Evolutionary conservation across 2,329 filamentous ascomycete species (phyloP).

Genomic region (Cladosporium colombiae): DNA sequence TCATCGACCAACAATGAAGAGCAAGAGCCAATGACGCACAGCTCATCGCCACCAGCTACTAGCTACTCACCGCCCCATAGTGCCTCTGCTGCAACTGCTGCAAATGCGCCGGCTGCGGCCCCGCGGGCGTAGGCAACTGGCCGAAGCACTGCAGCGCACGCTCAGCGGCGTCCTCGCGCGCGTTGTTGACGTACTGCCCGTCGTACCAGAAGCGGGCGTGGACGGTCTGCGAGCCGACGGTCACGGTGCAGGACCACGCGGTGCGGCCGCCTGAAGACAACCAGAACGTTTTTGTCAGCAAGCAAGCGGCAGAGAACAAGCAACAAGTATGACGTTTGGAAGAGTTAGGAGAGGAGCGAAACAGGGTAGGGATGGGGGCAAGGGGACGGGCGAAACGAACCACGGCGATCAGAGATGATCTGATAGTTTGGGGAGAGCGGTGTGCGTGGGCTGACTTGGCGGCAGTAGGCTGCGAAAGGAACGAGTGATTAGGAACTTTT

Average conservation of each 20-base stretch:
- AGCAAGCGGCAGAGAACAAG: not conserved
- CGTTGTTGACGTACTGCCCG: conserved; percentile 82
- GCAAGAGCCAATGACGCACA: not conserved
- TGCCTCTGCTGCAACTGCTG: conserved; percentile 30
- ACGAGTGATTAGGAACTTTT: not conserved
- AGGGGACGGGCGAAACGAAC: conserved; percentile 49
- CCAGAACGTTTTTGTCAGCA: not conserved
- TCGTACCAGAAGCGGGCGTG: conserved; percentile 89
- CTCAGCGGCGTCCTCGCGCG: conserved; percentile 88
- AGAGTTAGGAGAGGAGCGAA: not conserved
- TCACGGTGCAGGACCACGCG: conserved; percentile 82
- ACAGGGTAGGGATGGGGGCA: not conserved
- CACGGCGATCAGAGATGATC: conserved; percentile 73
- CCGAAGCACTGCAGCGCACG: conserved; percentile 65
- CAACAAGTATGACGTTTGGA: not conserved
- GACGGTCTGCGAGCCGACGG: conserved; percentile 65
- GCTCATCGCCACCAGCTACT: not conserved
- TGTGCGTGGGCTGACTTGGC: conserved; percentile 17
- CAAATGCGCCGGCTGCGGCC: conserved; percentile 26
- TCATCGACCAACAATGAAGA: not conserved
- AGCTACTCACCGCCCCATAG: conserved; percentile 21
- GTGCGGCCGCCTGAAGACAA: conserved; percentile 72
- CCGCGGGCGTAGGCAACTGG: conserved; percentile 30
- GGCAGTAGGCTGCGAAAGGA: conserved; percentile 10
- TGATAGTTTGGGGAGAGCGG: conserved; percentile 51